Percentiles rank a stretch among this genome's conserved stretches.
Evolutionary conservation across 768 basidiomycete species (phyloP).

Genomic region (Phanerochaete carnosa): DNA sequence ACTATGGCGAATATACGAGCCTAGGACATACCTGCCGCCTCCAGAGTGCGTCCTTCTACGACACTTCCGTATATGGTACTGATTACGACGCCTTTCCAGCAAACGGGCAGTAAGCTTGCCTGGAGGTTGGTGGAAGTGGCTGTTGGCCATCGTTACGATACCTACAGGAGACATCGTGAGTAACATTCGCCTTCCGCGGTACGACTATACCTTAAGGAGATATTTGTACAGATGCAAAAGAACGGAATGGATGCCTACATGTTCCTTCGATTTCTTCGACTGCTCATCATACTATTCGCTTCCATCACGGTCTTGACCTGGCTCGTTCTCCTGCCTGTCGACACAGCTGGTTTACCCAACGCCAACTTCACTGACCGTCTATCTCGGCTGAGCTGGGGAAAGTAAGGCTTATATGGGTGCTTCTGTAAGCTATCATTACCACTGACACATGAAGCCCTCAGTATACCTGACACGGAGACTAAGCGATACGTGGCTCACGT

Average conservation of each 20-base stretch:
- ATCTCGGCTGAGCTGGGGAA: constrained; percentile 46
- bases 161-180: constrained; percentile 45
- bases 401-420: constrained; percentile 35
- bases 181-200: neutral
- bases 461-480: constrained; percentile 23
- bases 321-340: constrained; percentile 54
- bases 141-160: constrained; percentile 40
- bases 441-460: neutral
- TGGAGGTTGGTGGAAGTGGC: constrained; percentile 45
- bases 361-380: constrained; percentile 28
- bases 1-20: constrained; percentile 57
- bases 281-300: constrained; percentile 56
- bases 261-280: constrained; percentile 48
- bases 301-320: constrained; percentile 58
- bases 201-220: neutral
- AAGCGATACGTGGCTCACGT: constrained; percentile 55
- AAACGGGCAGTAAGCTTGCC: constrained; percentile 46
- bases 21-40: constrained; percentile 59
- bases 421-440: neutral
- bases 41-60: constrained; percentile 37
- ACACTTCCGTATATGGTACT: neutral
- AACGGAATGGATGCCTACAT: constrained; percentile 68
- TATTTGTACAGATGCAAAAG: constrained; percentile 41
- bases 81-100: constrained; percentile 19
- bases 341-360: constrained; percentile 39